A percentile compares a stretch with the other conserved stretches of the same genome.
These are phyloP conservation scores for Xylariales sp. DNA, from an alignment of 2,329 filamentous ascomycete species.

Conservation along the genomic window DNA sequence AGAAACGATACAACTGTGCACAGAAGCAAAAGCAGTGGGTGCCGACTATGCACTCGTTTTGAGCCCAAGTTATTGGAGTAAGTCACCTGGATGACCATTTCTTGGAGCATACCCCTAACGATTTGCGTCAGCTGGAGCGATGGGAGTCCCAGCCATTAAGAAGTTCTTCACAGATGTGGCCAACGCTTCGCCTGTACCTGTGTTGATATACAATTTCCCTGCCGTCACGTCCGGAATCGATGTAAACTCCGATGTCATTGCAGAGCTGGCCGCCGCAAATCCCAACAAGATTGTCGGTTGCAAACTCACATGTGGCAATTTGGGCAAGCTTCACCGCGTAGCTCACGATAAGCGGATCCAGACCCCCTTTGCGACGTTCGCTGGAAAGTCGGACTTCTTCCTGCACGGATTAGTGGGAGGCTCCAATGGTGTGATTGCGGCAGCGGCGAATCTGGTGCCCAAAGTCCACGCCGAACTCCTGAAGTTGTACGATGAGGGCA, in stretches of 20 bases:
- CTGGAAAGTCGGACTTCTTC: conserved; percentile 51
- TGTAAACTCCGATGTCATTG: conserved; percentile 61
- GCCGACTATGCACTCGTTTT: conserved; percentile 59
- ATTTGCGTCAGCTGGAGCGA: too few relatives aligned
- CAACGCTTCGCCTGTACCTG: conserved; percentile 52
- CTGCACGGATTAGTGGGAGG: conserved; percentile 65
- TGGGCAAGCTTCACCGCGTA: conserved; percentile 45
- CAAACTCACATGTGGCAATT: conserved; percentile 52
- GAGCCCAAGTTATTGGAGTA: conserved; percentile 59
- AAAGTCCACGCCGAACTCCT: conserved; percentile 59
- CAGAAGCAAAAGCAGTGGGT: conserved; percentile 52
- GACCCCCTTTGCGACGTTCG: conserved; percentile 18
- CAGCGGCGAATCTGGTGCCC: conserved; percentile 65
- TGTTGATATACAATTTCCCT: conserved; percentile 72
- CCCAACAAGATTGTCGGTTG: conserved; percentile 54
- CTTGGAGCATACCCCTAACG: conserved; percentile 57
- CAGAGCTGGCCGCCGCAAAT: conserved; percentile 36
- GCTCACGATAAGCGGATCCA: conserved; percentile 6
- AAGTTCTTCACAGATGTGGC: conserved; percentile 62
- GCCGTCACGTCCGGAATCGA: conserved; percentile 63
- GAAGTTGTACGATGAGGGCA: conserved; percentile 53
- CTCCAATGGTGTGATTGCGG: conserved; percentile 65
- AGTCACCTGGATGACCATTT: conserved; percentile 58
- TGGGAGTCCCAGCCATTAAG: too few relatives aligned
- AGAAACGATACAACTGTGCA: conserved; percentile 56